Evolutionary conservation across 495 filamentous ascomycete species (phyloP), one percentile per base, ranked within the genome.

Genomic region (Thozetella sp.): DNA sequence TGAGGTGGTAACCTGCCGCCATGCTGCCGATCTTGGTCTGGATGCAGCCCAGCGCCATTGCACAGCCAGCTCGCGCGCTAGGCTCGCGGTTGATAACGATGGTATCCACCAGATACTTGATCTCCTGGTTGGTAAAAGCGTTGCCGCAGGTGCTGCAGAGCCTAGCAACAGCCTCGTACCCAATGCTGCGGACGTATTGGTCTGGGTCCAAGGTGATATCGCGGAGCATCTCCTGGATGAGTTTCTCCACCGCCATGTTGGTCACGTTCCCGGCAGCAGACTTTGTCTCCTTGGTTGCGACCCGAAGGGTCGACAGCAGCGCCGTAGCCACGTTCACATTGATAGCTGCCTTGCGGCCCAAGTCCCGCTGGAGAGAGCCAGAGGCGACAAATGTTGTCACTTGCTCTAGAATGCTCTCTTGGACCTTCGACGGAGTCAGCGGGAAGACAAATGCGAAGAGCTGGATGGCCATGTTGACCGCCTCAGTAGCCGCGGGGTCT

Each of bases 1-100:
- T 98, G 15, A 99, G 78, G 71, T 99, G 95, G 65, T 93, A 90
- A n/a, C 93, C 93, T 54, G 95, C 95, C 57, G 96, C 96, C 93
- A 99, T 98, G 62, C 95, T 95, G 56, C 95, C 95, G 26, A 98
- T 90, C 69, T 97, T 92, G 1, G 92, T 88, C 72, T 98, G 95
- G 48, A 98, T 98, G 62, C 88, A 92, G 15, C 94, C 95, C 57
- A 99, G 77, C 30, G 95, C 93, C 77, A 95, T 88, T 20, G 96
- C 96, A 70, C 93, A 99, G 25, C 95, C 95, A 43, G 95, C 93
- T 67, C 95, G 88, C 13, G 92, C 91, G 67, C 91, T 94, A 3
- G 95, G 95, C 59, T 99, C 95, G 25, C 94, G 81, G 66, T 97
- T 97, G 34, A 87, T 83, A 12, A 99, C 92, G 63, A 99, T 96